Evolutionary conservation across 805 yeast species (phyloP).

Genomic region (Saturnispora hagleri): DNA sequence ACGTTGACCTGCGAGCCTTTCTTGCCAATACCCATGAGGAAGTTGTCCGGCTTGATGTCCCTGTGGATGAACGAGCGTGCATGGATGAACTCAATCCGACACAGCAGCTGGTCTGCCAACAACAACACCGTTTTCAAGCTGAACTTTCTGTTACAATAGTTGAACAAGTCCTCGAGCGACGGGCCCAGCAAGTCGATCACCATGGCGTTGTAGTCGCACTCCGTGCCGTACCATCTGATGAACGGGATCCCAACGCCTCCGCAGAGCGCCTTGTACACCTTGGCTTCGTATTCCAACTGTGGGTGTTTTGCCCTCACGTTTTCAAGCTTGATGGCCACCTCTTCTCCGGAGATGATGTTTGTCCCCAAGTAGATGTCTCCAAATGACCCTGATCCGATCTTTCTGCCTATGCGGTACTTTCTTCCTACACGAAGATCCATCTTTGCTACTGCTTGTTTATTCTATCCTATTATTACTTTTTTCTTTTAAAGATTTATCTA

Average conservation of each 20-base stretch:
- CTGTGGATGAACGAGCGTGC: conserved; percentile 87
- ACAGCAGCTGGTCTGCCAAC: conserved; percentile 87
- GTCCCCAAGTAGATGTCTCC: conserved; percentile 95
- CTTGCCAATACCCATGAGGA: conserved; percentile 82
- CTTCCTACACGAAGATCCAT: conserved; percentile 84
- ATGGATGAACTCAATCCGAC: conserved; percentile 91
- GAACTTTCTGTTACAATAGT: conserved; percentile 90
- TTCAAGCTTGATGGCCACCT: conserved; percentile 93
- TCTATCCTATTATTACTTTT: background rate
- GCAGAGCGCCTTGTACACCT: conserved; percentile 86
- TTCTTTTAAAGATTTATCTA: background rate
- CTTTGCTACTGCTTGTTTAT: background rate
- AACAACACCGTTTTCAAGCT: conserved; percentile 87
- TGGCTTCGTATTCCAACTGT: conserved; percentile 92
- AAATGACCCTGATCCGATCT: conserved; percentile 94
- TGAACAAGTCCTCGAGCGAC: conserved; percentile 87
- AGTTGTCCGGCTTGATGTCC: conserved; percentile 78
- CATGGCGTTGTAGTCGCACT: conserved; percentile 93
- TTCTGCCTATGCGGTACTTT: conserved; percentile 87
- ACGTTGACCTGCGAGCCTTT: conserved; percentile 94
- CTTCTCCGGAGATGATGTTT: conserved; percentile 91
- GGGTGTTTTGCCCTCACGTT: conserved; percentile 89
- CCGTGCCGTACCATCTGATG: conserved; percentile 95
- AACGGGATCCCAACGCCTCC: conserved; percentile 98
- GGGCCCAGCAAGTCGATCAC: conserved; percentile 95